These are phyloP conservation scores for Schwanniomyces sp. DNA, from an alignment of 805 yeast species.

Conservation along the genomic window DNA sequence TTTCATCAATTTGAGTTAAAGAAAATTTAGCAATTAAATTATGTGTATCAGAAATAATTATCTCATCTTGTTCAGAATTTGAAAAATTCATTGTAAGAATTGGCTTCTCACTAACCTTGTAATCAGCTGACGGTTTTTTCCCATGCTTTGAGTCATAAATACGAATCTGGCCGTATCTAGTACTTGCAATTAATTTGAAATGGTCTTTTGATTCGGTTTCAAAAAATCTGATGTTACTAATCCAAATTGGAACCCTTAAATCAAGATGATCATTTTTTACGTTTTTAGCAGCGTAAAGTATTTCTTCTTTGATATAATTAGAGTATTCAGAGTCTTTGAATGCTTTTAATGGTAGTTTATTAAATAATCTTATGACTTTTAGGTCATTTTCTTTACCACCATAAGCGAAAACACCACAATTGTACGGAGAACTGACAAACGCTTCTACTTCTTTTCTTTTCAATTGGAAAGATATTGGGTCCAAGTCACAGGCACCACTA, in stretches of 20 bases:
- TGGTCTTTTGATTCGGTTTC: conserved; percentile 31
- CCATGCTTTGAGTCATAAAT: conserved; percentile 69
- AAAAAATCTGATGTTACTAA: conserved; percentile 55
- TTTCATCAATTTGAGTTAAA: conserved; percentile 31
- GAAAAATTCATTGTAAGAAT: conserved; percentile 43
- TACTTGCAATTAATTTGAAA: conserved; percentile 61
- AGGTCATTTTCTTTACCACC: conserved; percentile 88
- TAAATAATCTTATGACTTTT: conserved; percentile 43
- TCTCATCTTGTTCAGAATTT: conserved; percentile 35
- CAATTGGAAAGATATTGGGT: conserved; percentile 32
- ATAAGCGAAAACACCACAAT: conserved; percentile 59
- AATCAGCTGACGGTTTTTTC: conserved; percentile 62
- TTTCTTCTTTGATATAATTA: conserved; percentile 20
- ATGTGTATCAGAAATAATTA: conserved; percentile 74
- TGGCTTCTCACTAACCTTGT: conserved; percentile 56
- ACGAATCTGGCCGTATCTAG: conserved; percentile 76
- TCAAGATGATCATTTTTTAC: conserved; percentile 80
- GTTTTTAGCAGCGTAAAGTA: conserved; percentile 71
- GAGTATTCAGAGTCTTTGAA: conserved; percentile 19
- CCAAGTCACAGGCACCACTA: conserved; percentile 21
- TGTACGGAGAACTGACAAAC: conserved; percentile 48
- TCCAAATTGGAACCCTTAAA: conserved; percentile 81
- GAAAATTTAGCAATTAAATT: conserved; percentile 58
- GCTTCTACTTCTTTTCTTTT: conserved; percentile 49
- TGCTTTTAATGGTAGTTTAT: conserved; percentile 11